A percentile compares a stretch with the other conserved stretches of the same genome.
Conservation (phyloP, 2,329 filamentous ascomycete species). For the Fusarium torreyae region DNA sequence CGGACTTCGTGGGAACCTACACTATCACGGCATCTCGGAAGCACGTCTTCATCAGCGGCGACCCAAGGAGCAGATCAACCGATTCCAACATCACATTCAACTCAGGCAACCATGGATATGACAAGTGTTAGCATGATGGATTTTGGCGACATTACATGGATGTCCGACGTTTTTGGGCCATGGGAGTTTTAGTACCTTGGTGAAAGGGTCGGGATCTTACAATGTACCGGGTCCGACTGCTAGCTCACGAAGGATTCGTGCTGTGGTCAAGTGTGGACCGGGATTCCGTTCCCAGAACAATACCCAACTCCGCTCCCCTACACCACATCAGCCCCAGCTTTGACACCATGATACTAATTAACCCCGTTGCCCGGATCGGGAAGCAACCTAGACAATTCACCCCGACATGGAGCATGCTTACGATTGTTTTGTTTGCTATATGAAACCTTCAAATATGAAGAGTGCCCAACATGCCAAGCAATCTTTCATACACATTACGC, state of each 20-base stretch:
- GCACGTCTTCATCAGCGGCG: conserved; percentile 50
- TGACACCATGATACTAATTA: conserved; percentile 12
- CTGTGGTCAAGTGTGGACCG: conserved; percentile 4
- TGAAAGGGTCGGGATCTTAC: neutral
- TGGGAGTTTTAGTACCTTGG: conserved; percentile 53
- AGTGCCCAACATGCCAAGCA: conserved; percentile 17
- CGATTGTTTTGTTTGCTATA: conserved; percentile 10
- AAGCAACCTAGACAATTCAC: conserved; percentile 13
- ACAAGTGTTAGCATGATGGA: conserved; percentile 49
- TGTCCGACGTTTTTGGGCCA: conserved; percentile 57
- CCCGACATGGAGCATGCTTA: conserved; percentile 15
- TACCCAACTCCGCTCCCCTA: conserved; percentile 29
- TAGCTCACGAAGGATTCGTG: neutral
- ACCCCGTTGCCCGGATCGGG: conserved; percentile 10
- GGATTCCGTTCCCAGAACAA: conserved; percentile 28
- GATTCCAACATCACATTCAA: conserved; percentile 22
- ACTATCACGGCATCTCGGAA: conserved; percentile 50
- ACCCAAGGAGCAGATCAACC: conserved; percentile 44
- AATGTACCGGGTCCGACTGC: conserved; percentile 6
- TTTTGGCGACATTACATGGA: conserved; percentile 56
- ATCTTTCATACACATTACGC: neutral
- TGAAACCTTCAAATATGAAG: conserved; percentile 24
- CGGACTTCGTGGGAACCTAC: conserved; percentile 56
- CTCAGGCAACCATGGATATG: conserved; percentile 40
- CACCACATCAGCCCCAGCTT: conserved; percentile 20